phyloP scores from a whole-genome alignment of 1,284 basidiomycete genomes.

The Trichosporon faecale region DNA sequence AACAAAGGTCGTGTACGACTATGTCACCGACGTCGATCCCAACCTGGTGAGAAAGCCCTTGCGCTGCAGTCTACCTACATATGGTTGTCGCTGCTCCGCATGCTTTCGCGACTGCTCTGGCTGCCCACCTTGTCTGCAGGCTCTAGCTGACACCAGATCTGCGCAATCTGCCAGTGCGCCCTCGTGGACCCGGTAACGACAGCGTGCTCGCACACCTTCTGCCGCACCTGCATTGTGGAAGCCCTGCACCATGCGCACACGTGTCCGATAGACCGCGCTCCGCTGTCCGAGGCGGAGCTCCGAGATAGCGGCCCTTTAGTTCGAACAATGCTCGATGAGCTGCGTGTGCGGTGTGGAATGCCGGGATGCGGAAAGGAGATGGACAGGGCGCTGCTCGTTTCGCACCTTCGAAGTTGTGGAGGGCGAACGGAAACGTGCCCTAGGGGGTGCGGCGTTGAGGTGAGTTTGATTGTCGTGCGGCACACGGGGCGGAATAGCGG shows the following conservation, averaged over 20 bases:
- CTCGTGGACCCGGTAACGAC: constrained; percentile 69
- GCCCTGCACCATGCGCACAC: constrained; percentile 58
- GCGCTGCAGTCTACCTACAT: no score
- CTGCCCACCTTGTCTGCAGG: neutral
- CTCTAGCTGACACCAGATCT: constrained; percentile 56
- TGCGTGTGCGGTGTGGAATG: constrained; percentile 66
- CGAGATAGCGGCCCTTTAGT: constrained; percentile 28
- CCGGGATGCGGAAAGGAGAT: constrained; percentile 60
- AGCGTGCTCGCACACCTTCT: constrained; percentile 76
- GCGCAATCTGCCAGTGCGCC: constrained; percentile 80
- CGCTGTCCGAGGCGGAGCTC: constrained; percentile 51
- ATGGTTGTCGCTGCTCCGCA: no score
- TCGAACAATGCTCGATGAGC: constrained; percentile 68
- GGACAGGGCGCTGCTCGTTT: constrained; percentile 65
- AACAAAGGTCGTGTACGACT: constrained; percentile 41
- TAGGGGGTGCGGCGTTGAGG: constrained; percentile 52
- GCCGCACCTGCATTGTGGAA: constrained; percentile 66
- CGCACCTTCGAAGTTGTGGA: constrained; percentile 65
- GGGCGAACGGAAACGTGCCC: constrained; percentile 61
- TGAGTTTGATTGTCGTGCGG: constrained; percentile 51
- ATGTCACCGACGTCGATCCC: constrained; percentile 42
- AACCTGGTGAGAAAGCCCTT: constrained; percentile 32
- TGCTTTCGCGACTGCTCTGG: neutral
- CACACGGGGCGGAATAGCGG: no score
- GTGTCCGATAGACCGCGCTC: constrained; percentile 78